These are phyloP conservation scores for Sclerotinia subarctica DNA, from an alignment of 2,329 filamentous ascomycete species.

Conservation along the genomic window DNA sequence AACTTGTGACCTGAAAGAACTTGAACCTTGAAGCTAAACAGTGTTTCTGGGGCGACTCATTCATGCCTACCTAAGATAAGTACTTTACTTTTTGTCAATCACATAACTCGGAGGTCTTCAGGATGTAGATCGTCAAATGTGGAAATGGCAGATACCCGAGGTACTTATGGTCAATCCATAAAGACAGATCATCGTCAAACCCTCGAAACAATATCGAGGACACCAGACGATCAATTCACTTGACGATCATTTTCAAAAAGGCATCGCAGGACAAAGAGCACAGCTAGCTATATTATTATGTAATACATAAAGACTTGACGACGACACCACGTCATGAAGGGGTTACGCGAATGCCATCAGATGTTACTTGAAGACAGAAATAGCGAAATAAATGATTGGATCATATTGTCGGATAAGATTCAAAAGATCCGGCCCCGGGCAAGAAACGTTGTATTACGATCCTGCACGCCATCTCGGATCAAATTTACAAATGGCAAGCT, in stretches of 20 bases:
- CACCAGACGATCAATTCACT: neutral
- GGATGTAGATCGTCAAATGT: neutral
- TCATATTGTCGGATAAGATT: neutral
- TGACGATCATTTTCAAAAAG: neutral
- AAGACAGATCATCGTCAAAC: neutral
- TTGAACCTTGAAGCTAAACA: neutral
- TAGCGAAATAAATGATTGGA: neutral
- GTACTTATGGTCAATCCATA: neutral
- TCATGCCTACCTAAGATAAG: neutral
- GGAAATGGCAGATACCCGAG: slow-evolving; percentile 1
- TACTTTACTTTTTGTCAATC: neutral
- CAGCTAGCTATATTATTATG: neutral
- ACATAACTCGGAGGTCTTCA: neutral
- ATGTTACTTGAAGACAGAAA: neutral
- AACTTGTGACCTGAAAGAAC: neutral
- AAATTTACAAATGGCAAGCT: neutral
- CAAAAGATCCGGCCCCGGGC: neutral
- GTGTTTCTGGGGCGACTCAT: neutral
- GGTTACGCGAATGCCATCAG: slow-evolving; percentile 12
- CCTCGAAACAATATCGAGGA: neutral
- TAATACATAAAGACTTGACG: neutral
- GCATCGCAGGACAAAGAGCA: neutral
- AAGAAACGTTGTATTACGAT: slow-evolving; percentile 5
- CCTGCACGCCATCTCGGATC: slow-evolving; percentile 10
- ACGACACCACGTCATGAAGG: neutral